Base-by-base conservation (phyloP, 257 asterid species). In the Agastache rugosa region DNA sequence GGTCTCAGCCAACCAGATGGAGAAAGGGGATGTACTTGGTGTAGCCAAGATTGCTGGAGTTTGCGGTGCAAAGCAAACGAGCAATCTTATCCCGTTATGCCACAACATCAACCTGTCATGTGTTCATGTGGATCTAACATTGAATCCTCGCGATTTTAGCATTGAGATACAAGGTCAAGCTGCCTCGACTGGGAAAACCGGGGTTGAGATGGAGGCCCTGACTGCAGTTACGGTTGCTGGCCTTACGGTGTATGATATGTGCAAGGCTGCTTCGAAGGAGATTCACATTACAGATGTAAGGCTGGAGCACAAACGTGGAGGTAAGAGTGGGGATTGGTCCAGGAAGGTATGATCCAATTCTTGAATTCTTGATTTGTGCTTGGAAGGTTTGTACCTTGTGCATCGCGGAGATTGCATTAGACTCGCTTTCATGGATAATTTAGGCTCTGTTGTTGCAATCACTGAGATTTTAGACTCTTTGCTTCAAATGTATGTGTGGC, bases 181-280 rank as follows among this genome's bases (percentile, higher is more conserved):
- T 48, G 64, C 86, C 23, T 81, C 85, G 1, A 74, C 73, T 16
- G 94, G 96, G 60, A 90, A 77, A 82, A 91, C 98, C 1, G 92
- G 98, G 71, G 97, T 91, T 59, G 97, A 93, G 85, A 93, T 93
- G 98, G 98, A 93, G 76, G 93, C 98, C 9, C 25, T 91, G 84
- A 88, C 96, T 2, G 93, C 96, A 6, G 97, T 88, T 10, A 81
- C 87, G 0, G 53, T 91, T 73, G 93, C 97, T 34, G 93, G 98
- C 16, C 88, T 93, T 61, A 91, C 98, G 0, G 92, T 91, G 25
- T 91, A 93, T 69, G 96, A 91, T 77, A 93, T 89, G 97, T 91
- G 96, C 80, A 91, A 91, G 81, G 97, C 94, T 67, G 92, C 89
- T 74, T 88, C 98, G 1, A 93, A 91, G 78, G 86, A 85, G 29